Conservation (phyloP, 1,284 basidiomycete species). For the Athelia psychrophila region DNA sequence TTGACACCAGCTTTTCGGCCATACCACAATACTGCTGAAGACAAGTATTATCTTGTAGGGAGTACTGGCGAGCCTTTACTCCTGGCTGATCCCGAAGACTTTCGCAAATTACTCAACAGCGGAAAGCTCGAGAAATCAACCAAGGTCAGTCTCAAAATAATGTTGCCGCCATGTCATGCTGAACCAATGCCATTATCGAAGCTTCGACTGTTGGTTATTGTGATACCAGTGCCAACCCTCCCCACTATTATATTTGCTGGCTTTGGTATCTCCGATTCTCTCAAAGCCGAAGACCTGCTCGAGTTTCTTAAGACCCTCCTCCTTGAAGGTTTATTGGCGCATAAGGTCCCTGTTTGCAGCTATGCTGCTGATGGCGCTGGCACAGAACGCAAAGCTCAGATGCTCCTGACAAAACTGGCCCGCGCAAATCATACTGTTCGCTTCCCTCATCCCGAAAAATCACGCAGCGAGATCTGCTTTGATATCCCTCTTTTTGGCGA, state of each 20-base stretch:
- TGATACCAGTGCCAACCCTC: slow-evolving; percentile 18
- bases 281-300: slow-evolving; percentile 11
- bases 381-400: neutral
- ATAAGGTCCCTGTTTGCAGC: slow-evolving; percentile 3
- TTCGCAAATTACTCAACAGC: slow-evolving; percentile 6
- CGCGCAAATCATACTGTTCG: too few relatives aligned
- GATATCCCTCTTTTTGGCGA: slow-evolving; percentile 6
- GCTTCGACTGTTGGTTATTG: slow-evolving; percentile 20
- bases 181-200: neutral
- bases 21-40: slow-evolving; percentile 1
- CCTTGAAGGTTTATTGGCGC: slow-evolving; percentile 2
- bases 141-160: slow-evolving; percentile 11
- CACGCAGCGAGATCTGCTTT: slow-evolving; percentile 2
- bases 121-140: slow-evolving; percentile 8
- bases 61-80: slow-evolving; percentile 9
- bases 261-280: slow-evolving; percentile 11
- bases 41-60: slow-evolving; percentile 13
- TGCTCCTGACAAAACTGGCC: neutral
- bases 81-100: slow-evolving; percentile 14
- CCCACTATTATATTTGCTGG: slow-evolving; percentile 20
- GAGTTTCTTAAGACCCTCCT: slow-evolving; percentile 1
- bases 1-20: slow-evolving; percentile 3
- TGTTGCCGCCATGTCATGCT: neutral
- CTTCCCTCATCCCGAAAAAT: slow-evolving; percentile 8
- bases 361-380: slow-evolving; percentile 9